Conservation (phyloP, 139 green algal species). For the Pseudopediastrum boryanum region DNA sequence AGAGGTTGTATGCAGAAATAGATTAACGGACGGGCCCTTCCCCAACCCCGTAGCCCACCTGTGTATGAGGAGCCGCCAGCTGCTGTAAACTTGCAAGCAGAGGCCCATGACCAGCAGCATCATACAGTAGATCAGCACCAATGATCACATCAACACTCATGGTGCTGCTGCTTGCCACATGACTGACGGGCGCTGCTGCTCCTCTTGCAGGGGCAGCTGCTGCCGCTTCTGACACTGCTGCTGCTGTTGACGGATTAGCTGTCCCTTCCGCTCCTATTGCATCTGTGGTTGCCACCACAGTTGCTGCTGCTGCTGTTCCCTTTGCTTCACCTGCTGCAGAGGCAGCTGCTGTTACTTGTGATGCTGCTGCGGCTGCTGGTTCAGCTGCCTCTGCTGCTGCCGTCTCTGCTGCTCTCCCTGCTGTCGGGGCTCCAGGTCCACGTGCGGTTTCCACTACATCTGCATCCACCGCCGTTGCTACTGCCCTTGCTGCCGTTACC, state of each 20-base stretch:
- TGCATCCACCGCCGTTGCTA: no score
- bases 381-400: no score
- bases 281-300: not conserved
- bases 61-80: constrained; percentile 43
- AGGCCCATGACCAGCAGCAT: constrained; percentile 3
- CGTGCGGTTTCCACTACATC: no score
- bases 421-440: no score
- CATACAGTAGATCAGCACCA: constrained; percentile 50
- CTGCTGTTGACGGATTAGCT: not conserved
- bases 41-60: not conserved
- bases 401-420: no score
- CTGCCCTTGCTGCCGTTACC: no score
- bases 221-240: not conserved
- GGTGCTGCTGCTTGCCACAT: not conserved
- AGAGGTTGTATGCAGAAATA: no score
- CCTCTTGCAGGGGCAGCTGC: constrained; percentile 12
- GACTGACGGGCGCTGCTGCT: not conserved
- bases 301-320: no score
- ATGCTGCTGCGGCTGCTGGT: no score
- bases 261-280: not conserved
- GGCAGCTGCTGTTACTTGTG: not conserved
- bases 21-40: no score
- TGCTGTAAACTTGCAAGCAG: constrained; percentile 36
- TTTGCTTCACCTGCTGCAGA: not conserved
- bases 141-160: constrained; percentile 39